Base-by-base conservation (phyloP, 192 early-diverging fungal species). In the Chytriomyces sp. region DNA sequence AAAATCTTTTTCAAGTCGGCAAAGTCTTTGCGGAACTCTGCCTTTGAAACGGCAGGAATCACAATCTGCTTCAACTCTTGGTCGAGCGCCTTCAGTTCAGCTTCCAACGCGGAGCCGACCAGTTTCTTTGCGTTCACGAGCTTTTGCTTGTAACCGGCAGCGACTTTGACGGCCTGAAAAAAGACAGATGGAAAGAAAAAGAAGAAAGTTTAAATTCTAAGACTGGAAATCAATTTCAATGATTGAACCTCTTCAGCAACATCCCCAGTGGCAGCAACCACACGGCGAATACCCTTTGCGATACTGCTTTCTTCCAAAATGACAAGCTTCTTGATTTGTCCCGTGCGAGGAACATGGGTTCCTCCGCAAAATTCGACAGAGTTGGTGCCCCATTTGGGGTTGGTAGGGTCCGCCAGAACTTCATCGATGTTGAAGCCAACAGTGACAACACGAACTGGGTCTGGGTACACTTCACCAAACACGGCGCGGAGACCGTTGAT, bases 321-420 rank as follows among this genome's bases (percentile, higher is more conserved):
- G 45, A 88, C 88, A 81, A 97, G 90, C 45, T 86, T 80, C 84
- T 94, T 96, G 72, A 99, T 95, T 60, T 97, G 95, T 7, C 90
- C 88, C 1, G 97, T 99, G 83, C 90, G 88, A 26, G 87, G 84
- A 35, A 98, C 96, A 74, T 99, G 97, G 10, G 97, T 98, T 77
- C 97, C 97, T 77, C 97, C 97, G 81, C 97, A 99, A 83, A 99
- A 95, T 85, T 99, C 97, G 68, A 99, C 90, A 49, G 93, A 95
- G 69, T 91, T 91, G 59, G 86, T 85, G 16, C 81, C 79, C 97
- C 97, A 99, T 69, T 91, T 87, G 45, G 86, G 84, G 76, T 96
- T 94, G 26, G 87, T 80, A 6, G 93, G 91, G 83, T 93, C 87
- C 69, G 88, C 86, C 28, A 97, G 82, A n/a, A 99, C 84, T 35